These are phyloP conservation scores for Microbotryomycetes sp. DNA, from an alignment of 1,284 basidiomycete genomes.

Conservation along the genomic window DNA sequence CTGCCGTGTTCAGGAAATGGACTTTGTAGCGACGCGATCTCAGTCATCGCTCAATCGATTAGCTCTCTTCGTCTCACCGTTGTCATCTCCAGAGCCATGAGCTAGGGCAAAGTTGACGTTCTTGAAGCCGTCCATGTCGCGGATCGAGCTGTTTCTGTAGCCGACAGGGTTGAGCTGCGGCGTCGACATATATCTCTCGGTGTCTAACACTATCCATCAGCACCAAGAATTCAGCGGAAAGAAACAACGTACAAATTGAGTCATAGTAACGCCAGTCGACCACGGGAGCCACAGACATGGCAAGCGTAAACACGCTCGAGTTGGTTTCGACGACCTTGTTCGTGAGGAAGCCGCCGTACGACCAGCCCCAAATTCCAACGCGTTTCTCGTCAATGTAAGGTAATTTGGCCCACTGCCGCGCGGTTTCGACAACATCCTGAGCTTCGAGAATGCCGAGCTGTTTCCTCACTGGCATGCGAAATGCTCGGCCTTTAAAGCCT, in stretches of 20 bases:
- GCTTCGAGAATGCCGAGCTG: slow-evolving; percentile 82
- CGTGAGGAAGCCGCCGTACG: slow-evolving; percentile 88
- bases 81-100: slow-evolving; percentile 90
- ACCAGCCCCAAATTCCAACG: slow-evolving; percentile 95
- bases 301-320: slow-evolving; percentile 48
- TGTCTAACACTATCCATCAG: slow-evolving; percentile 4
- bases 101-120: slow-evolving; percentile 73
- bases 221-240: slow-evolving; percentile 41
- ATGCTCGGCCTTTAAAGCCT: slow-evolving; percentile 71
- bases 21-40: slow-evolving; percentile 43
- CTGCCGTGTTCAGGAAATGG: slow-evolving; percentile 84
- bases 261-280: slow-evolving; percentile 47
- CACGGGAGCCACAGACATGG: slow-evolving; percentile 69
- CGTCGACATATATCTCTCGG: slow-evolving; percentile 93
- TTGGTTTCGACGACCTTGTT: slow-evolving; percentile 70
- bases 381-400: slow-evolving; percentile 60
- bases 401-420: slow-evolving; percentile 44
- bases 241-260: slow-evolving; percentile 38
- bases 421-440: slow-evolving; percentile 76
- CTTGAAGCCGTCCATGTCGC: slow-evolving; percentile 74
- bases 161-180: slow-evolving; percentile 68
- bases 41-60: background rate
- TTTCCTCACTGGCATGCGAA: slow-evolving; percentile 75
- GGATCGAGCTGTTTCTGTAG: slow-evolving; percentile 75
- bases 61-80: slow-evolving; percentile 44